Base-by-base conservation (phyloP, 2,329 filamentous ascomycete genomes). In the Tolypocladium pustulatum region DNA sequence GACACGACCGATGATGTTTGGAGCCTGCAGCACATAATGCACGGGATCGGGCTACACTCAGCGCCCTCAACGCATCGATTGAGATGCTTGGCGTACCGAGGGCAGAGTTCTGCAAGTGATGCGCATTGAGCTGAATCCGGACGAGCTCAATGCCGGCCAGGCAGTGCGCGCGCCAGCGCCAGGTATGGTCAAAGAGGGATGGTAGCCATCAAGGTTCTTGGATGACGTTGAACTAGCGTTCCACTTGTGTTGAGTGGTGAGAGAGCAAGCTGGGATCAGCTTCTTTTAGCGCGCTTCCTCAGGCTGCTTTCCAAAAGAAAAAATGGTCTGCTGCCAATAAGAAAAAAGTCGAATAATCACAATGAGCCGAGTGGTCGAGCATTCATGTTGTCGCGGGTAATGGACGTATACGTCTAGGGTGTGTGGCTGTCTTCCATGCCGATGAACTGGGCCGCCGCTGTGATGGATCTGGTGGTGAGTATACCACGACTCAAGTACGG, bases 161-260 rank as follows among this genome's bases (percentile, higher is more conserved):
- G 2, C 10, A 34, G 9, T 34, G 49, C n/a, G n/a, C n/a, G n/a
- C n/a, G n/a, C 46, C 3, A 27, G 27, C 4, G 27, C 46, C 15
- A 4, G 13, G 20, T 4, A 20, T 6, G 30, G 3, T n/a, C 15
- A 30, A 34, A 34, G 9, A 20, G 20, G 49, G 49, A 52, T 52
- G 49, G 49, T 52, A 52, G 9, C 49, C 49, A 52, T 52, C 49
- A 52, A 52, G 49, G 49, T 52, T 52, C 49, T 34, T 20, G 17
- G 27, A 52, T 30, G 27, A 52, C 49, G 27, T 32, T 30, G 6
- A 32, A 52, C 27, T 52, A 52, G 46, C 46, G 46, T 12, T 51
- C 5, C 27, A 32, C 25, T 41, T 20, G 20, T 20, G 38, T 41
- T 20, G 38, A 8, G 20, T n/a, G 38, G 20, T n/a, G 38, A 41